Evolutionary conservation across 148 eudicot species (phyloP).

Genomic region (Rhododendron simsii): DNA sequence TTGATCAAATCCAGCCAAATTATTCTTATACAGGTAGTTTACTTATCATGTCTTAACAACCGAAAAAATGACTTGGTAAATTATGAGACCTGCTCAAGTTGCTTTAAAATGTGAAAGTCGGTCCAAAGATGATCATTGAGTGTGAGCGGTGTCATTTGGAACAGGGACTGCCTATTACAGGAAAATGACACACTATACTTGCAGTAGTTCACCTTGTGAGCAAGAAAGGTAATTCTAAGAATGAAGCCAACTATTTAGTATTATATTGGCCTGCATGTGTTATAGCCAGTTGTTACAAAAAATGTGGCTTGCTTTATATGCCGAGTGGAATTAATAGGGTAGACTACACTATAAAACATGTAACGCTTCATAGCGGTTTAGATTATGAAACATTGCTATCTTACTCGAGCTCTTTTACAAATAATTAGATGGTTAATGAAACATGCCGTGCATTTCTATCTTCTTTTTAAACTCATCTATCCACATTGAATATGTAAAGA

Average conservation of each 20-base stretch:
- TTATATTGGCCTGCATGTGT: background rate
- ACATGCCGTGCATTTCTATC: background rate
- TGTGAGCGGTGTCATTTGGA: background rate
- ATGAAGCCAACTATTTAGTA: background rate
- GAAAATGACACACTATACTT: background rate
- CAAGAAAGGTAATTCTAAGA: background rate
- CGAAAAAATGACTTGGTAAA: background rate
- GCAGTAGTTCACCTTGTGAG: background rate
- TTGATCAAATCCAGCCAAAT: conserved; percentile 2
- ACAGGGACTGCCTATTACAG: background rate
- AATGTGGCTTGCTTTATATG: background rate
- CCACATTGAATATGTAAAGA: background rate
- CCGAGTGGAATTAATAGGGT: background rate
- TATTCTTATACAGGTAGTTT: background rate
- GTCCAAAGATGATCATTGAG: background rate
- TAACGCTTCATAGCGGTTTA: background rate
- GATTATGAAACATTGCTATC: background rate
- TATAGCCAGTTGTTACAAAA: background rate
- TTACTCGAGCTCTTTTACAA: background rate
- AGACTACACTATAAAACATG: background rate
- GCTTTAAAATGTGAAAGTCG: background rate
- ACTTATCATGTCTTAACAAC: background rate
- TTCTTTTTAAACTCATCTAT: background rate
- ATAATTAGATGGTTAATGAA: background rate
- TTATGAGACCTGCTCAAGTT: background rate